Evolutionary conservation across 176 grass and related monocot genomes (phyloP), one percentile per base, ranked within the genome.

Genomic region (Oryza coarctata): DNA sequence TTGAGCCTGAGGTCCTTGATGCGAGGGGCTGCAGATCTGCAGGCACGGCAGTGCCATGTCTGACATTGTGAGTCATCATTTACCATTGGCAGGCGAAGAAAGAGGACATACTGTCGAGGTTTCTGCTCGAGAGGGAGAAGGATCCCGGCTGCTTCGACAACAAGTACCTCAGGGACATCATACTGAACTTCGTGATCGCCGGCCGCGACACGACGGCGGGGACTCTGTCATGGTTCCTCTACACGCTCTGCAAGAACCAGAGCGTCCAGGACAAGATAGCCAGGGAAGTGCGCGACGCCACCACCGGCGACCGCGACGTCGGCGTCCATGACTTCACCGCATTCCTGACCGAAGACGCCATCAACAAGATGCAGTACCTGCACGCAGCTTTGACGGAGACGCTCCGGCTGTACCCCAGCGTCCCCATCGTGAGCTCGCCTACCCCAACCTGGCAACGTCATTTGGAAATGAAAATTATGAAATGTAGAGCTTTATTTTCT

Each of bases 361-460:
- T 94, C 71, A 44, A 44, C 78, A 85, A 63, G 13, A 91, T 92
- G 91, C 91, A 94, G 0, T 97, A 97, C 80, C 91, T 94, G 22
- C 94, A 94, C 79, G 91, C 94, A 3, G 35, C 85, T 3, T 87
- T 97, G 64, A 84, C 94, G 4, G 94, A 97, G 73, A 92, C 94
- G 0, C 83, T 97, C 7, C 82, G 92, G 32, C 80, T 97, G 7
- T 94, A 92, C 70, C 94, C 94, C 1, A 78, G 85, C 0, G 91
- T 88, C 71, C 91, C 91, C 13, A 29, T 94, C 33, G 91, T 97
- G 82, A 84, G 81, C 32, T 33, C 32, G 60, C 43, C 11, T 22
- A n/a, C 0, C n/a, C n/a, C n/a, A n/a, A n/a, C n/a, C n/a, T n/a
- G n/a, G n/a, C n/a, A n/a, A n/a, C n/a, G n/a, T n/a, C n/a, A n/a